These are phyloP conservation scores for Amoeboaphelidium occidentale DNA, from an alignment of 371 early-diverging fungal species.

Conservation along the genomic window DNA sequence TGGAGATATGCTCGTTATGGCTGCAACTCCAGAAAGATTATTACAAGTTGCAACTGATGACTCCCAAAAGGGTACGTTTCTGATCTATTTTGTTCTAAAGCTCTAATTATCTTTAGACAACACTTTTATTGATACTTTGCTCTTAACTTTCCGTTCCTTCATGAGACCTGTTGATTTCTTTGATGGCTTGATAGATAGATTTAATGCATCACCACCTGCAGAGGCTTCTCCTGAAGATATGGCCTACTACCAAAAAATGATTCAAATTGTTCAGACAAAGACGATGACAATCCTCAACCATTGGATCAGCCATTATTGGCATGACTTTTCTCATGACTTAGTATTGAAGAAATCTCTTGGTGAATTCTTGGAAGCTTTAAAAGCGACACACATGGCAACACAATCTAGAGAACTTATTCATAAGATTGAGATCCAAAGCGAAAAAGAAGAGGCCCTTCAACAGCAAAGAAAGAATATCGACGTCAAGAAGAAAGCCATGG, in stretches of 20 bases:
- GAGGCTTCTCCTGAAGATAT: slow-evolving; percentile 17
- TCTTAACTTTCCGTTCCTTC: slow-evolving; percentile 22
- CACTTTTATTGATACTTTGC: slow-evolving; percentile 15
- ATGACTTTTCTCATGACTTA: slow-evolving; percentile 20
- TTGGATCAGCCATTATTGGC: slow-evolving; percentile 25
- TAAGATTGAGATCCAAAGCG: not conserved
- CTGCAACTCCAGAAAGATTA: not conserved
- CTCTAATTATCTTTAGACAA: slow-evolving; percentile 9
- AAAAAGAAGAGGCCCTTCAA: not conserved
- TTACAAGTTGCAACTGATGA: not conserved
- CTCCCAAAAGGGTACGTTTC: no score
- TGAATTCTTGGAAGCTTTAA: slow-evolving; percentile 13
- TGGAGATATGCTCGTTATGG: not conserved
- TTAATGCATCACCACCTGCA: slow-evolving; percentile 16
- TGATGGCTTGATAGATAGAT: slow-evolving; percentile 15
- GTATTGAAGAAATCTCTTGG: slow-evolving; percentile 13
- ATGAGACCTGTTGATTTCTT: slow-evolving; percentile 21
- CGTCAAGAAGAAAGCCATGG: slow-evolving; percentile 1
- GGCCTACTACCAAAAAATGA: slow-evolving; percentile 16
- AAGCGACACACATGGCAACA: slow-evolving; percentile 1
- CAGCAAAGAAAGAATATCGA: not conserved
- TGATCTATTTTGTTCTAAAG: no score
- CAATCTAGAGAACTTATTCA: not conserved
- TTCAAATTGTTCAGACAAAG: slow-evolving; percentile 16
- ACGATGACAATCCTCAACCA: slow-evolving; percentile 7